phyloP scores from a whole-genome alignment of 2,329 filamentous ascomycete species.

The Neurospora crassa region DNA sequence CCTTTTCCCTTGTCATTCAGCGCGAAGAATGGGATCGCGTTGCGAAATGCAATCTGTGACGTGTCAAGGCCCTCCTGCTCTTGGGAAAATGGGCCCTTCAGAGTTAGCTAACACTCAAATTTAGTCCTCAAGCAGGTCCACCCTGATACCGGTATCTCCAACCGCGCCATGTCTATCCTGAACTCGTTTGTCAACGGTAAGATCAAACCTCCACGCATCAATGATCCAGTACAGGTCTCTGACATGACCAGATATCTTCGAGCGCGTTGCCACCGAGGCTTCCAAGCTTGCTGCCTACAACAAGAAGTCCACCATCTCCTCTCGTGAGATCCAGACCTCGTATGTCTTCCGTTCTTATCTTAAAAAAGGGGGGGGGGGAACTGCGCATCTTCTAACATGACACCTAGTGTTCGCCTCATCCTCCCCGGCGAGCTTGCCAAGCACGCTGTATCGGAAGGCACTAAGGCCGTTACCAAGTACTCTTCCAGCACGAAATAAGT shows the following conservation, averaged over 20 bases:
- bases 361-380: not conserved
- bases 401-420: slow-evolving; percentile 73
- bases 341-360: slow-evolving; percentile 29
- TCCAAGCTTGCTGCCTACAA: slow-evolving; percentile 99
- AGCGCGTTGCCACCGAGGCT: slow-evolving; percentile 96
- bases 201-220: slow-evolving; percentile 21
- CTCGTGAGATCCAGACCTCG: slow-evolving; percentile 98
- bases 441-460: slow-evolving; percentile 98
- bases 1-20: not conserved
- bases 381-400: slow-evolving; percentile 28
- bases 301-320: slow-evolving; percentile 99
- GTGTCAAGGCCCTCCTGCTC: slow-evolving; percentile 6
- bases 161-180: slow-evolving; percentile 98
- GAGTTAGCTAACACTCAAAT: slow-evolving; percentile 10
- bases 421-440: slow-evolving; percentile 98
- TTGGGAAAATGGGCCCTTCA: slow-evolving; percentile 2
- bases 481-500: slow-evolving; percentile 97
- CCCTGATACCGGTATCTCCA: slow-evolving; percentile 99
- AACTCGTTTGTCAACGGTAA: slow-evolving; percentile 99
- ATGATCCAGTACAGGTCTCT: slow-evolving; percentile 9
- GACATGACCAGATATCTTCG: slow-evolving; percentile 75
- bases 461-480: slow-evolving; percentile 99
- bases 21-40: not conserved
- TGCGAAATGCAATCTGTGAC: slow-evolving; percentile 4
- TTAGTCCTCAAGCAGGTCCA: slow-evolving; percentile 99